Evolutionary conservation across 805 yeast genomes (phyloP).

Genomic region (Candida lessepsii): DNA sequence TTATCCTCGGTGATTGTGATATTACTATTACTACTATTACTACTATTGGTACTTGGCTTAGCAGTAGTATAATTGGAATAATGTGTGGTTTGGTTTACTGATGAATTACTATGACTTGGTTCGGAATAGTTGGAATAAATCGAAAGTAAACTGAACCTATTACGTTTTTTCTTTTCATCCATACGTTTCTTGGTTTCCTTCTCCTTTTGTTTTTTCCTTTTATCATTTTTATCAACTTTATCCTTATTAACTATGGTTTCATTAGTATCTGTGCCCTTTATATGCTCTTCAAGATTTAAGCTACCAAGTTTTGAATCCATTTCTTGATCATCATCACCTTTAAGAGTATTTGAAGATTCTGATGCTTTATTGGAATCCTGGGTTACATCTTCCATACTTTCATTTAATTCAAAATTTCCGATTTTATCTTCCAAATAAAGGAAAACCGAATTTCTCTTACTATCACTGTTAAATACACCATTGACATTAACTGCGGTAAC

Average conservation of each 20-base stretch:
- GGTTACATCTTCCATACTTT: constrained; percentile 15
- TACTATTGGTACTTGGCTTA: constrained; percentile 8
- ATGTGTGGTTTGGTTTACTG: constrained; percentile 10
- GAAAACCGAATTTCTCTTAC: constrained; percentile 38
- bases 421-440: constrained; percentile 45
- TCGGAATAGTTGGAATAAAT: constrained; percentile 36
- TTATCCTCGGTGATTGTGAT: constrained; percentile 23
- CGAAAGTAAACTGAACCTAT: constrained; percentile 44
- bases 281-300: background rate
- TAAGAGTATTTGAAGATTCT: constrained; percentile 1
- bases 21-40: constrained; percentile 18
- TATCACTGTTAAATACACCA: constrained; percentile 33
- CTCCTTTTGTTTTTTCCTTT: constrained; percentile 7
- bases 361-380: constrained; percentile 3
- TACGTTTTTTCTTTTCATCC: constrained; percentile 34
- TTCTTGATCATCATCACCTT: constrained; percentile 1
- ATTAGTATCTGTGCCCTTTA: background rate
- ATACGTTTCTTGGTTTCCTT: constrained; percentile 19
- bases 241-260: constrained; percentile 1
- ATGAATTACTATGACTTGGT: constrained; percentile 17
- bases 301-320: background rate
- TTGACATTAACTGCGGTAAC: constrained; percentile 45
- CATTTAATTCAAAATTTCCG: constrained; percentile 39
- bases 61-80: constrained; percentile 4
- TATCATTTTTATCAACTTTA: background rate